Evolutionary conservation across 1,284 basidiomycete species (phyloP).

Genomic region (Veloporphyrellus conicus): DNA sequence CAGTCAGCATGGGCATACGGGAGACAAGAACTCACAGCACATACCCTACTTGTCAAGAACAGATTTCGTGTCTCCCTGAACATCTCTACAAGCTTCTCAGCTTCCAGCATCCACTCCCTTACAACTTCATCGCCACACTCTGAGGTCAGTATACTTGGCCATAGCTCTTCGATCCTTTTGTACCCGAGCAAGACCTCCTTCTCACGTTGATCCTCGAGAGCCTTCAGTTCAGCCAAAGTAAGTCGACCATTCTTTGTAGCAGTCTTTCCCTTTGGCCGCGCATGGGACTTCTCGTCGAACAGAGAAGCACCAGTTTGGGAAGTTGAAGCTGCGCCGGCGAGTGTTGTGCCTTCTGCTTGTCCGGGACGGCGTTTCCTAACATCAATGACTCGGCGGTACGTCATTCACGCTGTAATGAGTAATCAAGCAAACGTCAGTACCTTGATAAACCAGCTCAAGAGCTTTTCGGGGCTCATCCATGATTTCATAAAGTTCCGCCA

Average conservation of each 20-base stretch:
- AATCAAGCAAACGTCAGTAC: conserved; percentile 24
- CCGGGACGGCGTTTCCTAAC: conserved; percentile 41
- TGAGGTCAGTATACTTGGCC: conserved; percentile 36
- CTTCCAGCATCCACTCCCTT: conserved; percentile 76
- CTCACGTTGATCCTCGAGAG: conserved; percentile 60
- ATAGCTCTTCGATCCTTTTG: conserved; percentile 44
- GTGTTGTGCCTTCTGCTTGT: conserved; percentile 20
- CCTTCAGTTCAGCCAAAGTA: conserved; percentile 50
- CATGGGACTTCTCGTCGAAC: conserved; percentile 49
- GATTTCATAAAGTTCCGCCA: conserved; percentile 87
- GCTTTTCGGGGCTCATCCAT: conserved; percentile 78
- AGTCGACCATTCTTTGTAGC: conserved; percentile 43
- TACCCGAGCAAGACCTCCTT: conserved; percentile 53
- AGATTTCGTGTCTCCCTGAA: conserved; percentile 82
- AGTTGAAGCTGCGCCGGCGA: conserved; percentile 24
- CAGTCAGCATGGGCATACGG: not conserved
- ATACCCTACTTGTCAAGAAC: conserved; percentile 71
- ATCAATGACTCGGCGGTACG: not conserved
- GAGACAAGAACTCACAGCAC: conserved; percentile 19
- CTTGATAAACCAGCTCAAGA: conserved; percentile 80
- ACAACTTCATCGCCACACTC: conserved; percentile 40
- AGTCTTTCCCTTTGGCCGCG: conserved; percentile 35
- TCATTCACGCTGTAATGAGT: not conserved
- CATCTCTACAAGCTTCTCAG: conserved; percentile 80
- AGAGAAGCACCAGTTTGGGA: conserved; percentile 40